Evolutionary conservation across 371 early-diverging fungal species (phyloP), one percentile per base, ranked within the genome.

Genomic region (Gilbertella persicaria): DNA sequence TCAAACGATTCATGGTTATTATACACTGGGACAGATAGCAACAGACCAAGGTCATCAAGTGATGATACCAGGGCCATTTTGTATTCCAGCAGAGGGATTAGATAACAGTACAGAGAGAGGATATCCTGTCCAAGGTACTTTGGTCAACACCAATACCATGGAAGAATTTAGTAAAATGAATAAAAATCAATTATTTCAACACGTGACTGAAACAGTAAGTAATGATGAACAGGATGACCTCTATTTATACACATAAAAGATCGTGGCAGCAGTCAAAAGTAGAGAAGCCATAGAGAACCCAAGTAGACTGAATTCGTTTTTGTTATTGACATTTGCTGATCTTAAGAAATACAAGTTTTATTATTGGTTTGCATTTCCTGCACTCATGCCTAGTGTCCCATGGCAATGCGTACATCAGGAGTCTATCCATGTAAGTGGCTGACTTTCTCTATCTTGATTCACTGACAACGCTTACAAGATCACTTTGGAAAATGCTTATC

Each of bases 351-450:
- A 92, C 81, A 88, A 85, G 63, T 97, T 91, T 67, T 88, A 86
- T 69, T 95, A 94, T 68, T 94, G 94, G 95, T 90, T 94, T 60
- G 92, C 84, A 9, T 95, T 92, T 61, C 97, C 97, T 3, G 94
- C 93, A 0, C 49, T 92, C 7, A 65, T 78, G 55, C 78, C 84
- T 7, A 40, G 55, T 19, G 38, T 45, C 2, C 68, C 67, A 30
- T 75, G 76, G 76, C 19, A 20, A 9, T 24, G 25, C 10, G 19
- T 16, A 13, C 17, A 42, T 19, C 50, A 38, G 29, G 28, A 45
- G 24, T 3, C 33, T 9, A 10, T 33, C 12, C 10, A 3, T 33
- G 33, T 33, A 33, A 6, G 10, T 33, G 33, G n/a, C n/a, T n/a
- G n/a, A n/a, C n/a, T n/a, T n/a, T n/a, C n/a, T 33, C 10, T 13